These are phyloP conservation scores for Curvularia lunata DNA, from an alignment of 2,329 filamentous ascomycete genomes.

Conservation along the genomic window DNA sequence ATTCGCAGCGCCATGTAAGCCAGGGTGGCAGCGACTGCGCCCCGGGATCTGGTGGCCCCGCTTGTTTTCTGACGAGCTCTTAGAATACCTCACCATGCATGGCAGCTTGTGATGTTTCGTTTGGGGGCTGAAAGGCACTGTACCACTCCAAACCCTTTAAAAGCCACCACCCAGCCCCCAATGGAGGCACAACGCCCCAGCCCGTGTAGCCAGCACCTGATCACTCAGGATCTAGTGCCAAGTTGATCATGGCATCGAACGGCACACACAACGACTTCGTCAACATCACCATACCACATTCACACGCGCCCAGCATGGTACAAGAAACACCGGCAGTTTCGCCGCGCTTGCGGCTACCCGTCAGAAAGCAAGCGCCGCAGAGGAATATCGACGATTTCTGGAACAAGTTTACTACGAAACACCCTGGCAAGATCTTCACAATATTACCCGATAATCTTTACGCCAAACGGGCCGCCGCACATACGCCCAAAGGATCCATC, in stretches of 20 bases:
- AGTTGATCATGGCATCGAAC: constrained; percentile 46
- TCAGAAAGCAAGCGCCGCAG: constrained; percentile 66
- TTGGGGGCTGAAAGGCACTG: constrained; percentile 41
- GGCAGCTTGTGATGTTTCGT: constrained; percentile 32
- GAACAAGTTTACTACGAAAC: constrained; percentile 70
- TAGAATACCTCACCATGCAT: constrained; percentile 39
- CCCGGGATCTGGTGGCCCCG: constrained; percentile 44
- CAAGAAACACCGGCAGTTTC: constrained; percentile 30
- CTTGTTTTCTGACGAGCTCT: constrained; percentile 42
- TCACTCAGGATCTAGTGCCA: constrained; percentile 18
- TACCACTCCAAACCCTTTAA: constrained; percentile 30
- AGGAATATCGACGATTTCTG: constrained; percentile 74
- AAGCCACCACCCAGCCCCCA: constrained; percentile 31
- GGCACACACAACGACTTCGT: constrained; percentile 46
- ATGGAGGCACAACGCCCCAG: constrained; percentile 34
- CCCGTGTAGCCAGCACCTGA: constrained; percentile 26
- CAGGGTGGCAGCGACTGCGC: constrained; percentile 42
- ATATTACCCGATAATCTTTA: constrained; percentile 73
- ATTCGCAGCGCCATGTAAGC: constrained; percentile 31
- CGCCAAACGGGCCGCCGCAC: constrained; percentile 64
- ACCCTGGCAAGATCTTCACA: constrained; percentile 74
- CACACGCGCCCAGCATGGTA: constrained; percentile 46
- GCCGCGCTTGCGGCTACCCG: constrained; percentile 31
- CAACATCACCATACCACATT: constrained; percentile 46
- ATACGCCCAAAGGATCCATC: constrained; percentile 60